These are phyloP conservation scores for Carpinus fangiana DNA, from an alignment of 306 rosid genomes.

Conservation along the genomic window DNA sequence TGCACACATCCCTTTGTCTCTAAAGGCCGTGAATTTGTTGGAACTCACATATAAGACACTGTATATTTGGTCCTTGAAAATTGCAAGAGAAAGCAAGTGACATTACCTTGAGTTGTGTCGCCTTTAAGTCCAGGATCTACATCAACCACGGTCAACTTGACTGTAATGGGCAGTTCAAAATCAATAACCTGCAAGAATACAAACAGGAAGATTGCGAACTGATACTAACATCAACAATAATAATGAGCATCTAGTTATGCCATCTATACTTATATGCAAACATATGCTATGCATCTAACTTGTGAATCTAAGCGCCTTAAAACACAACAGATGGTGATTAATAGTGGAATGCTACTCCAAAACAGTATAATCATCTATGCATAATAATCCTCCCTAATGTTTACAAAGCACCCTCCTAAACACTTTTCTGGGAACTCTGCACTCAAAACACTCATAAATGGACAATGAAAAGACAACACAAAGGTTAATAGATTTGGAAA, in stretches of 20 bases:
- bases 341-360: neutral
- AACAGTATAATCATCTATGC: neutral
- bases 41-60: conserved; percentile 11
- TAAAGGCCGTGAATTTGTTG: conserved; percentile 9
- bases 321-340: neutral
- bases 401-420: conserved; percentile 7
- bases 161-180: conserved; percentile 71
- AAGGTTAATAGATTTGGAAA: conserved; percentile 21
- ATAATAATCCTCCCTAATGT: neutral
- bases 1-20: neutral
- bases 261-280: conserved; percentile 11
- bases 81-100: conserved; percentile 22
- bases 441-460: neutral
- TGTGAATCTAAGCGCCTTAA: neutral
- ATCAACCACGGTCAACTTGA: conserved; percentile 58
- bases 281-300: conserved; percentile 23
- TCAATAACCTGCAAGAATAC: conserved; percentile 66
- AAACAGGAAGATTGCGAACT: conserved; percentile 10
- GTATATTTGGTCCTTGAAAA: conserved; percentile 20
- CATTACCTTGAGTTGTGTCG: conserved; percentile 81
- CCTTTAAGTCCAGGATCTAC: conserved; percentile 91
- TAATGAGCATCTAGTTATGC: conserved; percentile 12
- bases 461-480: conserved; percentile 7
- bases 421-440: neutral
- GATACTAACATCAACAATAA: neutral